A percentile compares a stretch with the other conserved stretches of the same genome.
Evolutionary conservation across 2,329 filamentous ascomycete species (phyloP).

Genomic region (Chaetomium globosum): DNA sequence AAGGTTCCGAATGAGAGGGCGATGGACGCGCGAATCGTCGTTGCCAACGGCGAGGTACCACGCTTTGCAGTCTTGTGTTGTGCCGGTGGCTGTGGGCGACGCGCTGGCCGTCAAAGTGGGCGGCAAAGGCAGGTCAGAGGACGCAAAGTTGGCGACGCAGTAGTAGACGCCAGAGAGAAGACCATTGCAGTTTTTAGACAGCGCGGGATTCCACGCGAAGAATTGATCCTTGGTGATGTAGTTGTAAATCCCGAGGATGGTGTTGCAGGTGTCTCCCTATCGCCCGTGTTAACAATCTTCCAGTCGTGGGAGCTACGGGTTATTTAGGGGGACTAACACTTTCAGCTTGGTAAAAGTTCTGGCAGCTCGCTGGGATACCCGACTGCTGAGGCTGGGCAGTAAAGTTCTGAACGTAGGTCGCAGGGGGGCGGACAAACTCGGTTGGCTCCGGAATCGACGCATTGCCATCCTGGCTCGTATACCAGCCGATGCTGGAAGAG

Average conservation of each 20-base stretch:
- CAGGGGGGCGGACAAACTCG: not conserved
- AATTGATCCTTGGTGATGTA: constrained; percentile 37
- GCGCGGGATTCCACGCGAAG: constrained; percentile 38
- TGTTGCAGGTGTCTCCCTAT: constrained; percentile 26
- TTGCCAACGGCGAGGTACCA: constrained; percentile 1
- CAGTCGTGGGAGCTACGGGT: too few relatives aligned
- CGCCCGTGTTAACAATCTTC: not conserved
- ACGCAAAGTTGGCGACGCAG: constrained; percentile 31
- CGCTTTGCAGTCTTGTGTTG: not conserved
- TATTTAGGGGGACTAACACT: not conserved
- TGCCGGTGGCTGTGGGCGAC: constrained; percentile 22
- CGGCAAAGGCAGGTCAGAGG: constrained; percentile 26
- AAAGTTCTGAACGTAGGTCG: constrained; percentile 12
- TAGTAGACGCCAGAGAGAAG: constrained; percentile 35
- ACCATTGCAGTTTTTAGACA: constrained; percentile 36
- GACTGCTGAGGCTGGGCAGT: constrained; percentile 3
- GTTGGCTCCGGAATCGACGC: constrained; percentile 10
- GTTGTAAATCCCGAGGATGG: constrained; percentile 23
- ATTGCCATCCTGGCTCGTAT: not conserved
- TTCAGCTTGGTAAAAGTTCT: constrained; percentile 4
- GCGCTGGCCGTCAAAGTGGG: constrained; percentile 27
- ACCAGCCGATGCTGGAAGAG: constrained; percentile 1
- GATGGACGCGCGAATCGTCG: constrained; percentile 11
- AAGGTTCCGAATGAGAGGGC: constrained; percentile 12
- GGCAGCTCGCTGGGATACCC: constrained; percentile 1